These are phyloP conservation scores for Conoideocrella luteorostrata DNA, from an alignment of 2,329 filamentous ascomycete genomes.

Conservation along the genomic window DNA sequence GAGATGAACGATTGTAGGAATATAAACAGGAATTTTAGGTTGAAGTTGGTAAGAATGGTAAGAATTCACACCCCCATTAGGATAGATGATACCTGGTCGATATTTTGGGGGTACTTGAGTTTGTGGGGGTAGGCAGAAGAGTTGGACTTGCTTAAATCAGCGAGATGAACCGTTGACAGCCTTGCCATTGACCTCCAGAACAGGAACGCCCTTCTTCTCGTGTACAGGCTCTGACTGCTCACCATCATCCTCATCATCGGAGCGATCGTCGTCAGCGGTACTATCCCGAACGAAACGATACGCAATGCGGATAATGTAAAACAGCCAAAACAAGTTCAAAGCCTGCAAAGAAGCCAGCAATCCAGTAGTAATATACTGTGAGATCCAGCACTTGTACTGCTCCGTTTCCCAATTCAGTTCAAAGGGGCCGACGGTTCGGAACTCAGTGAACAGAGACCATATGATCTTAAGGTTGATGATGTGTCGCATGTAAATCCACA, in stretches of 20 bases:
- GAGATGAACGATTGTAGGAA: too few relatives aligned
- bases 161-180: constrained; percentile 10
- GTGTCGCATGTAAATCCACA: constrained; percentile 89
- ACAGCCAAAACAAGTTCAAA: constrained; percentile 77
- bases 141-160: too few relatives aligned
- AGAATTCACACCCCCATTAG: too few relatives aligned
- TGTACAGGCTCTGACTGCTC: constrained; percentile 35
- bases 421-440: constrained; percentile 67
- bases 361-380: constrained; percentile 59
- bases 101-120: too few relatives aligned
- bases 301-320: constrained; percentile 68
- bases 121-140: too few relatives aligned
- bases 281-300: constrained; percentile 61
- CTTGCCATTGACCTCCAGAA: constrained; percentile 17
- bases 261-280: constrained; percentile 63
- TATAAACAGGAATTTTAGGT: too few relatives aligned
- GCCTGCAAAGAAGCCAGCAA: constrained; percentile 64
- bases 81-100: too few relatives aligned
- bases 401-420: constrained; percentile 68
- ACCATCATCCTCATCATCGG: constrained; percentile 60
- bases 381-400: constrained; percentile 70
- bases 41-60: too few relatives aligned
- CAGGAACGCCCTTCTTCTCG: constrained; percentile 18
- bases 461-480: constrained; percentile 75
- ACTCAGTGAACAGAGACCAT: constrained; percentile 68